These are phyloP conservation scores for Pichia sp. DNA, from an alignment of 1,139 yeast genomes.

Conservation along the genomic window DNA sequence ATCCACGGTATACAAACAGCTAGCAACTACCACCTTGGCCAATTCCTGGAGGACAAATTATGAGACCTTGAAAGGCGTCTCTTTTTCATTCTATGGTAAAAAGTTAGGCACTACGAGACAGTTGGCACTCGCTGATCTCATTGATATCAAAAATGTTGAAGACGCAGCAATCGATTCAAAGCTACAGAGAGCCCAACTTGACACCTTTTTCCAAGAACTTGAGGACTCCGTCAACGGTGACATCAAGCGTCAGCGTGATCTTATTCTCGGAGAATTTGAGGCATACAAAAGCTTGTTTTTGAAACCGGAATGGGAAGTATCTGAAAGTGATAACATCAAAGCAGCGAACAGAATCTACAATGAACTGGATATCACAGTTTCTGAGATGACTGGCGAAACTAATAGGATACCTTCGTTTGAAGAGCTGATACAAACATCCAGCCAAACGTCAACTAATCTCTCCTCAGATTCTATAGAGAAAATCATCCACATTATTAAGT, in stretches of 20 bases:
- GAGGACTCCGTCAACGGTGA: constrained; percentile 26
- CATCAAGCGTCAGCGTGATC: constrained; percentile 18
- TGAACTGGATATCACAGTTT: constrained; percentile 19
- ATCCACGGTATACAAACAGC: constrained; percentile 38
- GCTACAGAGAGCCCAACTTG: constrained; percentile 21
- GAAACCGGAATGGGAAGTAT: constrained; percentile 12
- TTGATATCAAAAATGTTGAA: constrained; percentile 25
- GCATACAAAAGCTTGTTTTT: constrained; percentile 18
- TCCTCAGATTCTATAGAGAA: constrained; percentile 21
- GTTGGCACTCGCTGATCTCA: constrained; percentile 23
- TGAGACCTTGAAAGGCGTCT: constrained; percentile 33
- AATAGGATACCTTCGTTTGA: constrained; percentile 25
- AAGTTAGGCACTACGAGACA: constrained; percentile 15
- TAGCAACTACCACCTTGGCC: constrained; percentile 42
- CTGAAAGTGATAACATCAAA: constrained; percentile 11
- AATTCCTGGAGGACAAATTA: constrained; percentile 43
- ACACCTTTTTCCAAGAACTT: constrained; percentile 22
- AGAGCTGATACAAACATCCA: constrained; percentile 23
- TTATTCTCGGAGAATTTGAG: constrained; percentile 21
- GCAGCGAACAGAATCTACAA: constrained; percentile 17
- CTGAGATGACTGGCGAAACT: constrained; percentile 13
- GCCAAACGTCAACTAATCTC: constrained; percentile 21
- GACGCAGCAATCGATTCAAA: constrained; percentile 25
- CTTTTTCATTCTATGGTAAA: constrained; percentile 23
- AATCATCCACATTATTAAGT: constrained; percentile 19